A percentile compares a stretch with the other conserved stretches of the same genome.
Conservation (phyloP, 306 rosid genomes). For the Vachellia collinsii region DNA sequence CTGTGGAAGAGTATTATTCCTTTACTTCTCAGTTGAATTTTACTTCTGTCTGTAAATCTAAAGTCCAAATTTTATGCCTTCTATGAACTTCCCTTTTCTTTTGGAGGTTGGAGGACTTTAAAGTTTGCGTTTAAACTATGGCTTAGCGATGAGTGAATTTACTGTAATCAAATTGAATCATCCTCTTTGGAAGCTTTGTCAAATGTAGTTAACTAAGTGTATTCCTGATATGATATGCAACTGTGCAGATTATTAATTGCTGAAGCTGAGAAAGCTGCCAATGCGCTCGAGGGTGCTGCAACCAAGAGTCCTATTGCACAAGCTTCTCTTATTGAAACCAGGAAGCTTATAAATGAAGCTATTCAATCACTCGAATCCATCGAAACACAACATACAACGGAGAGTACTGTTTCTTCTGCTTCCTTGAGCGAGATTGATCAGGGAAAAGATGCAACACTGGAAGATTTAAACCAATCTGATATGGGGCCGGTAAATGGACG, state of each 20-base stretch:
- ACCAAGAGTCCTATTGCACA: slow-evolving; percentile 64
- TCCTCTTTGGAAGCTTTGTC: slow-evolving; percentile 6
- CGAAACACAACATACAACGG: slow-evolving; percentile 35
- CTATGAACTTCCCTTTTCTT: slow-evolving; percentile 3
- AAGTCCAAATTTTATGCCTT: not conserved
- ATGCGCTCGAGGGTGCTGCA: slow-evolving; percentile 70
- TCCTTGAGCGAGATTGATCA: slow-evolving; percentile 33
- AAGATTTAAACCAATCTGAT: slow-evolving; percentile 31
- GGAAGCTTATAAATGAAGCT: slow-evolving; percentile 81
- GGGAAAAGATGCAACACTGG: slow-evolving; percentile 27
- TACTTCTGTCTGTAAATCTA: not conserved
- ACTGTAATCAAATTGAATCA: not conserved
- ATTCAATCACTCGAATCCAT: slow-evolving; percentile 62
- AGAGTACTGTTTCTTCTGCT: slow-evolving; percentile 35
- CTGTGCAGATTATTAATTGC: slow-evolving; percentile 68
- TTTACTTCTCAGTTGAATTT: not conserved
- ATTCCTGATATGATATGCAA: slow-evolving; percentile 21
- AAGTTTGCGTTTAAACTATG: not conserved
- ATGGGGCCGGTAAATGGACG: slow-evolving; percentile 50
- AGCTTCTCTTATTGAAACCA: slow-evolving; percentile 72
- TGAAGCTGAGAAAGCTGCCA: slow-evolving; percentile 84
- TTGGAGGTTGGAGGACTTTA: not conserved
- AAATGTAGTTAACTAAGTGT: not conserved
- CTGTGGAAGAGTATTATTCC: not conserved
- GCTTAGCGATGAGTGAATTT: not conserved